Percentiles rank a stretch among this genome's conserved stretches.
Evolutionary conservation across 495 filamentous ascomycete species (phyloP).

Genomic region (Xylaria curta): DNA sequence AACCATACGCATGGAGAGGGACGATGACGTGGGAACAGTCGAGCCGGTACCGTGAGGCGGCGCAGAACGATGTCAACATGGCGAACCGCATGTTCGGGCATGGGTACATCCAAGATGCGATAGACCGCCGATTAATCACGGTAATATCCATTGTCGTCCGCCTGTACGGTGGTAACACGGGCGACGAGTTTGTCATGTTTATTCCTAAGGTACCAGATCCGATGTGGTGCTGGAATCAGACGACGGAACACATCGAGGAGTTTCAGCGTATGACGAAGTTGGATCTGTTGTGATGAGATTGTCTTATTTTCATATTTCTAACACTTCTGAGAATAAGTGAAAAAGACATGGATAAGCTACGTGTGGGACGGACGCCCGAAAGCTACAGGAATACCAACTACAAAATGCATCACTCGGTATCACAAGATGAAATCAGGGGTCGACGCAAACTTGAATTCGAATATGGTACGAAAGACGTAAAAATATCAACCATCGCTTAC

Average conservation of each 20-base stretch:
- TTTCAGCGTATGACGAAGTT: constrained; percentile 25
- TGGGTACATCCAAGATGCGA: constrained; percentile 15
- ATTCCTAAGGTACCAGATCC: constrained; percentile 35
- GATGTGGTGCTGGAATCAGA: constrained; percentile 37
- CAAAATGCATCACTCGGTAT: neutral
- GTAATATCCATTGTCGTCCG: constrained; percentile 23
- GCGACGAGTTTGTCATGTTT: constrained; percentile 8
- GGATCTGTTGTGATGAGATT: constrained; percentile 20
- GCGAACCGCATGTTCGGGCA: constrained; percentile 5
- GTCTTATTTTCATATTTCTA: neutral
- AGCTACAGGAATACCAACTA: neutral
- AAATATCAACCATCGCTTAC: neutral
- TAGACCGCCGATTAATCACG: constrained; percentile 22
- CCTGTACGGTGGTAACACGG: constrained; percentile 2
- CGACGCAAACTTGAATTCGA: neutral
- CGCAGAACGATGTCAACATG: constrained; percentile 2
- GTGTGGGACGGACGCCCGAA: neutral
- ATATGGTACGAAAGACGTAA: neutral
- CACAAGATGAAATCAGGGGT: neutral
- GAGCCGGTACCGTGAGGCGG: constrained; percentile 3
- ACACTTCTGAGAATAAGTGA: neutral
- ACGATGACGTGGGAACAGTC: constrained; percentile 19
- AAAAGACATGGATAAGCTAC: neutral
- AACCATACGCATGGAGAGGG: constrained; percentile 21
- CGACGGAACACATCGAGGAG: constrained; percentile 28